phyloP scores from a whole-genome alignment of 1,139 yeast genomes.

The Meyerozyma smithsonii region DNA sequence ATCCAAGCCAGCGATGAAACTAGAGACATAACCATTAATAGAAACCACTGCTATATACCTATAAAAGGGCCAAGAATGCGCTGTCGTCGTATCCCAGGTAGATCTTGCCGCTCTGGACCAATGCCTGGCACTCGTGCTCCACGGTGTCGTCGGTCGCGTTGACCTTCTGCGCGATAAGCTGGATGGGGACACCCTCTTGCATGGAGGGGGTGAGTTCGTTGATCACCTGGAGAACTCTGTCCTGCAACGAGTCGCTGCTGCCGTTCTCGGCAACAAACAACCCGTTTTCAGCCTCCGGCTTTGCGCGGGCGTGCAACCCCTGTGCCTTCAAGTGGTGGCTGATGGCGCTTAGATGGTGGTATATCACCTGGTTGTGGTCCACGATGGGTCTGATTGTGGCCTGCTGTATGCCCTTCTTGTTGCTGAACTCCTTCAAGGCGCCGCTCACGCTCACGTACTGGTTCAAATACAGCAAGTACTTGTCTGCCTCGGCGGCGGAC shows the following conservation, averaged over 20 bases:
- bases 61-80: slow-evolving; percentile 33
- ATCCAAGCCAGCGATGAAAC: background rate
- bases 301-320: slow-evolving; percentile 21
- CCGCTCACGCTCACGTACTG: slow-evolving; percentile 70
- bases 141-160: slow-evolving; percentile 47
- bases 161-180: slow-evolving; percentile 53
- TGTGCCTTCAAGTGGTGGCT: slow-evolving; percentile 55
- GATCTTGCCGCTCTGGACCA: slow-evolving; percentile 61
- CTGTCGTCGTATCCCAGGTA: slow-evolving; percentile 67
- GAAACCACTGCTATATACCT: background rate
- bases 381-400: slow-evolving; percentile 55
- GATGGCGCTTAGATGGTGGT: slow-evolving; percentile 73
- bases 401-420: slow-evolving; percentile 61
- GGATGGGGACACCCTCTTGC: slow-evolving; percentile 71
- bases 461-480: slow-evolving; percentile 22
- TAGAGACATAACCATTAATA: background rate
- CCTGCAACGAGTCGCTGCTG: slow-evolving; percentile 26
- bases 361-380: slow-evolving; percentile 71
- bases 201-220: slow-evolving; percentile 50
- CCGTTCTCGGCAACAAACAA: slow-evolving; percentile 46
- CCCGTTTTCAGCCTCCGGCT: slow-evolving; percentile 18
- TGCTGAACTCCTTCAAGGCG: slow-evolving; percentile 64
- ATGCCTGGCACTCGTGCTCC: slow-evolving; percentile 42
- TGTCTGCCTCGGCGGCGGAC: slow-evolving; percentile 34
- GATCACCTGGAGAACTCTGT: slow-evolving; percentile 46